Conservation (phyloP, 1,284 basidiomycete genomes). For the Trichosporon asahii region DNA sequence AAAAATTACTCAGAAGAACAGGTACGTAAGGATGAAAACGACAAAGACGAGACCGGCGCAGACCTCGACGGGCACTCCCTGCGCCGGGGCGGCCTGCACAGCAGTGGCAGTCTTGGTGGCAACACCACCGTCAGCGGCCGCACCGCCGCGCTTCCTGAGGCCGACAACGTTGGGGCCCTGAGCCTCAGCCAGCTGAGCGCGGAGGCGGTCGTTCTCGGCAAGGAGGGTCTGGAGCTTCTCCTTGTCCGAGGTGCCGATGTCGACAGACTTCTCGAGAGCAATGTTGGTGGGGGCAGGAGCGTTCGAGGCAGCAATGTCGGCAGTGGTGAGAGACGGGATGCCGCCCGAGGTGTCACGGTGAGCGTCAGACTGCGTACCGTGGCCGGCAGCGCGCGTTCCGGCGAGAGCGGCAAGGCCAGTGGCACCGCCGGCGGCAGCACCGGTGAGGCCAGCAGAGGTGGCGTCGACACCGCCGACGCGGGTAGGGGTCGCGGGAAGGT, state of each 20-base stretch:
- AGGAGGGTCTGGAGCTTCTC: slow-evolving; percentile 47
- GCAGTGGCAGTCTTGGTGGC: slow-evolving; percentile 28
- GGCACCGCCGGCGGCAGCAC: slow-evolving; percentile 7
- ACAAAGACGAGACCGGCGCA: slow-evolving; percentile 56
- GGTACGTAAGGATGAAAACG: slow-evolving; percentile 59
- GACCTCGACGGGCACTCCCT: slow-evolving; percentile 57
- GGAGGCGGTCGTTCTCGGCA: slow-evolving; percentile 49
- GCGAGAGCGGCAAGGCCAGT: slow-evolving; percentile 16
- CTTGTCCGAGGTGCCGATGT: slow-evolving; percentile 40
- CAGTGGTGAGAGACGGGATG: slow-evolving; percentile 35
- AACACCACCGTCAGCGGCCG: slow-evolving; percentile 24
- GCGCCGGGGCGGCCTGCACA: slow-evolving; percentile 14
- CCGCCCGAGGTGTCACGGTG: slow-evolving; percentile 7
- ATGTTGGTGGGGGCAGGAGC: slow-evolving; percentile 35
- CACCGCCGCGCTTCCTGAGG: slow-evolving; percentile 44
- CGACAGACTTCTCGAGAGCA: slow-evolving; percentile 41
- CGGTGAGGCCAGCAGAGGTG: neutral
- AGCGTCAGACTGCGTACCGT: slow-evolving; percentile 5
- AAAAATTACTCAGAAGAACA: slow-evolving; percentile 52
- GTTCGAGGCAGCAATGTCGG: slow-evolving; percentile 29
- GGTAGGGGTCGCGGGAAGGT: slow-evolving; percentile 16
- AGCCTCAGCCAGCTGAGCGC: slow-evolving; percentile 37
- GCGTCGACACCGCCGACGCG: slow-evolving; percentile 3
- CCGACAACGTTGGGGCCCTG: slow-evolving; percentile 43
- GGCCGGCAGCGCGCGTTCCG: slow-evolving; percentile 14